Base-by-base conservation (phyloP, 495 filamentous ascomycete species). In the Aspergillus sparsus region DNA sequence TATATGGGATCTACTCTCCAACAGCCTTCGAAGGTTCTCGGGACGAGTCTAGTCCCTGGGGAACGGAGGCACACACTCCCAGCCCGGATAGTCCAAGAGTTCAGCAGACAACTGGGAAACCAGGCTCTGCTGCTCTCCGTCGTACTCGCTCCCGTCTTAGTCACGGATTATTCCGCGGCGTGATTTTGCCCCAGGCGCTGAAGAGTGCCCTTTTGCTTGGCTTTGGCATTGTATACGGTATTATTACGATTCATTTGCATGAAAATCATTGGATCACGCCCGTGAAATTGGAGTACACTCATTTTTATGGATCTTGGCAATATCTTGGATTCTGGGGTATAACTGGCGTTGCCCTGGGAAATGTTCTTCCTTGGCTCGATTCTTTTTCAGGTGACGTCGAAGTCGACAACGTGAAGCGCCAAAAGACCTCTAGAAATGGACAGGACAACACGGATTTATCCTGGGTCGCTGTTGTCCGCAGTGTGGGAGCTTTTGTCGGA, bases 401-500 rank as follows among this genome's bases (percentile, higher is more conserved):
- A 33, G 46, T 57, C 27, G 66, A 60, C 33, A 49, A 63, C 15
- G 57, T 50, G 16, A 65, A 74, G 50, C 41, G 63, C 44, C 16
- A 63, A 2, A 72, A 65, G 60, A 62, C 54, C 49, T 64, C 60
- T 35, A 60, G 49, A 37, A 70, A 56, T 53, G 66, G 71, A 18
- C 65, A 70, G 13, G 70, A 68, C 6, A 64, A 62, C 53, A 67
- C 61, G 27, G 69, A 78, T 6, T 80, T 83, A 2, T 89, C 91
- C 60, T 97, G 91, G 93, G 86, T 87, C 42, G 83, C 89, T 34
- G 89, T 89, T 9, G 85, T 97, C 16, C 81, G 94, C 55, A 90
- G 92, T 60, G 86, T 98, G 44, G 95, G 94, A 39, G 92, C 91
- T 13, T 97, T 98, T 74, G 86, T 97, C 27, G 94, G 94, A 11